A percentile compares a stretch with the other conserved stretches of the same genome.
Evolutionary conservation across 495 filamentous ascomycete species (phyloP).

Genomic region (Xylaria bambusicola): DNA sequence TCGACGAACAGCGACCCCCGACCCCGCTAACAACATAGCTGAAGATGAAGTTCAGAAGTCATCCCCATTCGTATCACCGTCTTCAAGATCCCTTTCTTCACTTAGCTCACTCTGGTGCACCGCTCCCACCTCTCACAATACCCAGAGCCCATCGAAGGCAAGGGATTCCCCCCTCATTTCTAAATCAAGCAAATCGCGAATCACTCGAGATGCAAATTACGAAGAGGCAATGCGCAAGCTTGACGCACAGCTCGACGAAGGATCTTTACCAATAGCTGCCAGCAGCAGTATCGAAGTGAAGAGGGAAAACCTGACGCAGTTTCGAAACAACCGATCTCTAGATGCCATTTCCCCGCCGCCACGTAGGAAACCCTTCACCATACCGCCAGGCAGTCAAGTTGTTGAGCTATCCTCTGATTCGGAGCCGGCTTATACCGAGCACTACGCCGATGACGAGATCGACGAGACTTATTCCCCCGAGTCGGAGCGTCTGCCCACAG

Average conservation of each 20-base stretch:
- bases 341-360: constrained; percentile 25
- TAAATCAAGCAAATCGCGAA: not conserved
- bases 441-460: constrained; percentile 47
- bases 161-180: not conserved
- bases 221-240: constrained; percentile 15
- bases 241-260: constrained; percentile 1
- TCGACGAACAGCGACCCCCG: not conserved
- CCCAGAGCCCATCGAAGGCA: constrained; percentile 25
- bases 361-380: constrained; percentile 25
- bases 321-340: not conserved
- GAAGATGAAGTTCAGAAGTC: not conserved
- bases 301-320: not conserved
- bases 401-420: constrained; percentile 42
- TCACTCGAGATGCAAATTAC: not conserved
- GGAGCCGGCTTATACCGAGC: constrained; percentile 37
- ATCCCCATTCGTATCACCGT: not conserved
- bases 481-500: constrained; percentile 22
- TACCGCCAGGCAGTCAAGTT: constrained; percentile 44
- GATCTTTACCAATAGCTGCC: not conserved
- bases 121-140: constrained; percentile 29
- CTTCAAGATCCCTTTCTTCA: constrained; percentile 34
- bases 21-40: not conserved
- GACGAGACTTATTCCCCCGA: constrained; percentile 40
- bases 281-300: constrained; percentile 1
- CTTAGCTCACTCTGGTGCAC: constrained; percentile 41